These are phyloP conservation scores for Ceratocystis ficicola DNA, from an alignment of 2,329 filamentous ascomycete species.

Conservation along the genomic window DNA sequence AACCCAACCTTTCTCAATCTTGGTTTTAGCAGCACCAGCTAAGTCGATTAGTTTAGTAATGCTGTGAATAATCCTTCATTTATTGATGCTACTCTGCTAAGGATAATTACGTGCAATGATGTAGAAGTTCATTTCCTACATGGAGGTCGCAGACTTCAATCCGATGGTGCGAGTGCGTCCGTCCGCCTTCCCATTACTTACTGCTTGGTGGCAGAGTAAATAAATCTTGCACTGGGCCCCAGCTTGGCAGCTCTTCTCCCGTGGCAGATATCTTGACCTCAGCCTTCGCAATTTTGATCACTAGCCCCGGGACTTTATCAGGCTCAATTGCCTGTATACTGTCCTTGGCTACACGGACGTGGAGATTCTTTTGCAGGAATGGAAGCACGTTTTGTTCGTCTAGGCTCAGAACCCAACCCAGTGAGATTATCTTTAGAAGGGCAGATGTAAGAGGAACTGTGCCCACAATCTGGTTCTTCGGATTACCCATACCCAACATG, in stretches of 20 bases:
- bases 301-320: constrained; percentile 28
- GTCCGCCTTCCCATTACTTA: neutral
- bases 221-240: constrained; percentile 27
- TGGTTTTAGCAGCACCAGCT: no score
- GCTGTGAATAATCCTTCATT: constrained; percentile 3
- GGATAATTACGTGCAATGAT: neutral
- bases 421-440: constrained; percentile 34
- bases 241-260: constrained; percentile 31
- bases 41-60: neutral
- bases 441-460: constrained; percentile 42
- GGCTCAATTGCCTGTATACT: constrained; percentile 26
- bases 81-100: constrained; percentile 3
- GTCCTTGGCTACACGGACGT: constrained; percentile 28
- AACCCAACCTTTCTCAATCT: no score
- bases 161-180: neutral
- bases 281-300: constrained; percentile 32
- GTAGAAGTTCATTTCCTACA: neutral
- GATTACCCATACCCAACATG: constrained; percentile 25
- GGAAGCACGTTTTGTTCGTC: constrained; percentile 31
- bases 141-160: neutral
- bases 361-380: constrained; percentile 33
- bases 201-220: constrained; percentile 21
- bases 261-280: constrained; percentile 29
- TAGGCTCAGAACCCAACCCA: constrained; percentile 31
- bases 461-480: constrained; percentile 27